Percentiles rank a stretch among this genome's conserved stretches.
These are phyloP conservation scores for Sarocladiaceae sp. DNA, from an alignment of 2,329 filamentous ascomycete genomes.

Conservation along the genomic window DNA sequence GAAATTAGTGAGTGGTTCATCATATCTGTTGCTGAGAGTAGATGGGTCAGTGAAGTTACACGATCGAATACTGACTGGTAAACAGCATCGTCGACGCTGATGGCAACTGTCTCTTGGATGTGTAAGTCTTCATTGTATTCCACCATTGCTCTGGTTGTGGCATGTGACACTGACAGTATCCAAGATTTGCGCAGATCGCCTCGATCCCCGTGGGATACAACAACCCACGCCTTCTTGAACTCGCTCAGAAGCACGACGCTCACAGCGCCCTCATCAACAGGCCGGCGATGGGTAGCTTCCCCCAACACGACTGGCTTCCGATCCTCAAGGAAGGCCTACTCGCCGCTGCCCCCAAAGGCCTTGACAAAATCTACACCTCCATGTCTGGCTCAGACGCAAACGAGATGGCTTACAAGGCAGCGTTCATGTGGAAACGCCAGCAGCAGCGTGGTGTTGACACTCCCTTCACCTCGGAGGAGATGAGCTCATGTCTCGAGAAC, in stretches of 20 bases:
- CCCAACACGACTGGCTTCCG: slow-evolving; percentile 74
- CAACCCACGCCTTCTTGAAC: slow-evolving; percentile 67
- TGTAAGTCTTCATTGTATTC: slow-evolving; percentile 29
- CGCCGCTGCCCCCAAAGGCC: slow-evolving; percentile 72
- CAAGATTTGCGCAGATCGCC: slow-evolving; percentile 80
- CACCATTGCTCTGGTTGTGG: neutral
- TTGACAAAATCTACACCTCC: slow-evolving; percentile 88
- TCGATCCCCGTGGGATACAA: slow-evolving; percentile 92
- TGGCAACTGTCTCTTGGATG: slow-evolving; percentile 42
- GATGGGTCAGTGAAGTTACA: no score
- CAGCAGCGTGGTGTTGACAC: slow-evolving; percentile 72
- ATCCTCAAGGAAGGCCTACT: slow-evolving; percentile 76
- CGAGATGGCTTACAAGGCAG: slow-evolving; percentile 90
- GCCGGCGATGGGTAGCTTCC: slow-evolving; percentile 86
- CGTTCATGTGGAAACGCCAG: slow-evolving; percentile 87
- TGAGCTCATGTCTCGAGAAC: slow-evolving; percentile 73
- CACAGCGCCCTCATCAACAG: slow-evolving; percentile 76
- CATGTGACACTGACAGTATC: neutral
- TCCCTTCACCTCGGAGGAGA: slow-evolving; percentile 74
- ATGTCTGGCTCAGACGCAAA: slow-evolving; percentile 92
- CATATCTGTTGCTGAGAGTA: neutral
- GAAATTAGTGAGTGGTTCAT: slow-evolving; percentile 55
- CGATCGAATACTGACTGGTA: no score
- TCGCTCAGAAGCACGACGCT: slow-evolving; percentile 73
- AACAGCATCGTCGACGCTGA: slow-evolving; percentile 40